Base-by-base conservation (phyloP, 768 basidiomycete genomes). In the Asterophora lycoperdoides region DNA sequence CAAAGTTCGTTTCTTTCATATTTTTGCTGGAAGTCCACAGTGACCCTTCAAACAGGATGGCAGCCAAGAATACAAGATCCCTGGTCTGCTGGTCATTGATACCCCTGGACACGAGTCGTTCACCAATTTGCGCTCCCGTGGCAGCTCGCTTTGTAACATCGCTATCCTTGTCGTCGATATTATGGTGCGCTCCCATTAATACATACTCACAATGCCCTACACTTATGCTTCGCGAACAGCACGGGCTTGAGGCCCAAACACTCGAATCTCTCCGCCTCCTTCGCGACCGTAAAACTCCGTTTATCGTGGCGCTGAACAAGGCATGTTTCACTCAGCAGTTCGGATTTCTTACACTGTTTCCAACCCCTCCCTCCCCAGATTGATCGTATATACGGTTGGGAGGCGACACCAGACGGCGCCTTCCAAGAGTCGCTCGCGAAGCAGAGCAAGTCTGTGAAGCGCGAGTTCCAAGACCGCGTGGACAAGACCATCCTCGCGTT, bases 21-120 rank as follows among this genome's bases (percentile, higher is more conserved):
- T 11, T 41, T 34, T 39, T 11, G 4, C 10, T 49, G 30, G 30
- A 32, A 7, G 6, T 13, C 13, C 13, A 19, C 26, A 13, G 18
- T 29, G 52, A 19, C 49, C 18, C 38, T 15, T 41, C 32, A 29
- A 41, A 8, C 60, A 90, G 88, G 86, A 90, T 57, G 83, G 83
- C 51, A 66, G 67, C 35, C 85, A 89, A 69, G 91, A 98, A 58
- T 97, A 94, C 77, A 96, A 97, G 69, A 85, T 97, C 52, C 96
- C 96, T 30, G 96, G 96, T 66, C 78, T 99, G 13, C 77, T 99
- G 47, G 66, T 99, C 58, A 98, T 99, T 58, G 96, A 99, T 65
- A 99, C 96, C 1, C 96, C 96, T 48, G 96, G 96, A 48, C 96
- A 99, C 82, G 96, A 98, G 70, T 95, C 93, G 5, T 99, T 99